Conservation (phyloP, 805 yeast species). For the Blastobotrys chiropterorum region DNA sequence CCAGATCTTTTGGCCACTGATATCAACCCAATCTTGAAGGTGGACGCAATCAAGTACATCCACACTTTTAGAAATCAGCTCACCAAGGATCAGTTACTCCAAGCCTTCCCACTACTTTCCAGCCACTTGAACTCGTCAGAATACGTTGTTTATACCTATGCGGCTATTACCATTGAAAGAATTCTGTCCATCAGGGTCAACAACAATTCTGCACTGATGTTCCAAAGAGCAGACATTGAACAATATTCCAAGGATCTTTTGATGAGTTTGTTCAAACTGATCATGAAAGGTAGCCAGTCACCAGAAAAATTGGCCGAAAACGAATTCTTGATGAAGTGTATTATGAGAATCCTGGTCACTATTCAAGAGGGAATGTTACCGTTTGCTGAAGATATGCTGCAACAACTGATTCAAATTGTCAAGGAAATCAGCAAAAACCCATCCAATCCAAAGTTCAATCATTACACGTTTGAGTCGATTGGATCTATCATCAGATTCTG, state of each 20-base stretch:
- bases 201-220: slow-evolving; percentile 40
- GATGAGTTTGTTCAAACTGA: slow-evolving; percentile 58
- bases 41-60: slow-evolving; percentile 89
- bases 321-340: slow-evolving; percentile 84
- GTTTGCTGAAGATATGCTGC: slow-evolving; percentile 38
- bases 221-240: slow-evolving; percentile 66
- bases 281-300: slow-evolving; percentile 44
- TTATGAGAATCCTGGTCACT: slow-evolving; percentile 75
- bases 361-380: slow-evolving; percentile 45
- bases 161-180: slow-evolving; percentile 89
- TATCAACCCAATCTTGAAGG: slow-evolving; percentile 72
- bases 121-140: slow-evolving; percentile 58
- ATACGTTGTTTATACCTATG: slow-evolving; percentile 85
- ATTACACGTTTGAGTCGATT: slow-evolving; percentile 82
- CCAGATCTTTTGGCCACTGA: slow-evolving; percentile 59
- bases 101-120: slow-evolving; percentile 73
- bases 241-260: slow-evolving; percentile 54
- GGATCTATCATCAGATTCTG: slow-evolving; percentile 63
- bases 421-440: slow-evolving; percentile 78
- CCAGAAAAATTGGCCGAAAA: slow-evolving; percentile 95
- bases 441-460: slow-evolving; percentile 89
- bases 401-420: slow-evolving; percentile 65
- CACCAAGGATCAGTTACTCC: slow-evolving; percentile 73
- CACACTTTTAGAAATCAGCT: slow-evolving; percentile 88
- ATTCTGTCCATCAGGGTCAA: slow-evolving; percentile 66